Base-by-base conservation (phyloP, 345 rosid species). In the Noccaea bulbosa region DNA sequence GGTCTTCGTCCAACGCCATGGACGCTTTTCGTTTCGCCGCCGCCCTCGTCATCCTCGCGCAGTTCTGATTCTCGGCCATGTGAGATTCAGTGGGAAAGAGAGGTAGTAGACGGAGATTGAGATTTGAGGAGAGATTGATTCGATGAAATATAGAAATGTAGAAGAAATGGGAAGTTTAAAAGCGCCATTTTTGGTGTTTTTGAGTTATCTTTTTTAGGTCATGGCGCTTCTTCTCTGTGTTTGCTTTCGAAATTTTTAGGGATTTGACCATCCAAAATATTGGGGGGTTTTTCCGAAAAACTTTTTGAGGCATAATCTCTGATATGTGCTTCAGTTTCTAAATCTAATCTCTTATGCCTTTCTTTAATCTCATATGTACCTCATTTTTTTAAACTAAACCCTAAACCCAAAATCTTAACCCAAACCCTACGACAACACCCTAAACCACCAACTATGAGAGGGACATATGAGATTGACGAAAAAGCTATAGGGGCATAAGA, bases 21-120 rank as follows among this genome's bases (percentile, higher is more conserved):
- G 78, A 58, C 5, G 78, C 78, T 4, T 66, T 68, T 11, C 78
- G 65, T 44, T 74, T 74, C 40, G 67, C 34, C 32, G 68, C 66
- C 54, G 78, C 78, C 6, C 78, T 74, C 5, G 77, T 72, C 77
- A 72, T 64, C 41, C 65, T 64, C 58, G 65, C 12, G 14, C 27
- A 73, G 65, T 39, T 73, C 37, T 47, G 77, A 73, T 72, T 72
- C 58, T 72, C 77, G 11, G 77, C 33, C 77, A 72, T 72, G 50
- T 3, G 40, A 3, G 7, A 30, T 45, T 55, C 50, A 64, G 2
- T 64, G 40, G 14, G 17, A 1, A 24, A 72, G 27, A 2, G 65
- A 27, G 49, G 27, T 38, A 43, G 4, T 17, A 6, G 1, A 4
- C n/a, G 9, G 6, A 20, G 34, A 27, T 40, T 43, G 45, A 41